These are phyloP conservation scores for Lumnitzera littorea DNA, from an alignment of 345 rosid species.

Conservation along the genomic window DNA sequence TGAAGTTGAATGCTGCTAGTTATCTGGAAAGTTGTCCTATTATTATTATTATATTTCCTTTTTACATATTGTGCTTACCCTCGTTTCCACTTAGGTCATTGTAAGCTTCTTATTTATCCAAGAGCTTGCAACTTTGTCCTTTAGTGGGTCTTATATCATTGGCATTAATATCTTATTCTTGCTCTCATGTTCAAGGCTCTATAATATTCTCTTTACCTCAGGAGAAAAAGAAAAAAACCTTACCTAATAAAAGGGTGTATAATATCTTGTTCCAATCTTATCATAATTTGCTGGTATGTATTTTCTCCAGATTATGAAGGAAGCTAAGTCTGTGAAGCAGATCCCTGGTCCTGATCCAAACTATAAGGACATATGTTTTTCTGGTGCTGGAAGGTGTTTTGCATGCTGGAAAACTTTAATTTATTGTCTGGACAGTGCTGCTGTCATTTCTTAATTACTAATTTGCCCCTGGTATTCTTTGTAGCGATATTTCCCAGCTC, in stretches of 20 bases:
- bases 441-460: conserved; percentile 4
- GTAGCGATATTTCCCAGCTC: conserved; percentile 51
- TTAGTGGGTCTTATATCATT: too few species aligned
- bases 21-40: too few species aligned
- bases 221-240: too few species aligned
- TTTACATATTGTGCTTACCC: too few species aligned
- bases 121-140: too few species aligned
- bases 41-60: too few species aligned
- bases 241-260: background rate
- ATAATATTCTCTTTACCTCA: background rate
- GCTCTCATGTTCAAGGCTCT: background rate
- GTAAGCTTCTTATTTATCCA: too few species aligned
- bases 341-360: conserved; percentile 89
- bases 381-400: conserved; percentile 55
- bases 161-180: background rate
- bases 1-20: too few species aligned
- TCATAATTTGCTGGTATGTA: background rate
- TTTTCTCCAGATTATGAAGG: conserved; percentile 46
- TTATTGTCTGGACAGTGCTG: background rate
- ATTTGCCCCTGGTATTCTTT: conserved; percentile 17
- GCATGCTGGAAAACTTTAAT: background rate
- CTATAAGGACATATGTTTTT: conserved; percentile 81
- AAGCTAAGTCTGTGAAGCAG: conserved; percentile 52
- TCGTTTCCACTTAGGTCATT: too few species aligned
- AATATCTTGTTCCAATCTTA: background rate